These are phyloP conservation scores for Carpinus viminea DNA, from an alignment of 306 rosid genomes.

Conservation along the genomic window DNA sequence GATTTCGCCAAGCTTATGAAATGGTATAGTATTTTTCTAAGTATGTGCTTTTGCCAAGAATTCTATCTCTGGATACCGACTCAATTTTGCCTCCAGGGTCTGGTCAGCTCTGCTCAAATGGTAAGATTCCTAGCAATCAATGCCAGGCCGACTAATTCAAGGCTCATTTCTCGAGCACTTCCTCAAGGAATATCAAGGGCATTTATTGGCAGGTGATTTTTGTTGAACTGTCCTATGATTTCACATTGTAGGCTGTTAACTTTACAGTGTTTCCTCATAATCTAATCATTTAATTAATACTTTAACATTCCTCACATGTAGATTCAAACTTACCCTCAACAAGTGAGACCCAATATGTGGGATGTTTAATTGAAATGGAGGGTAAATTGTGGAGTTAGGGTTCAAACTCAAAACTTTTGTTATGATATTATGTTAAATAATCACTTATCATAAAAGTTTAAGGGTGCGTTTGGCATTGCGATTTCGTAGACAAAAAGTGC, in stretches of 20 bases:
- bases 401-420: no score
- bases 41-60: constrained; percentile 26
- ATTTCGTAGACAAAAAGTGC: no score
- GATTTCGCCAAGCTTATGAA: constrained; percentile 97
- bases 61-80: constrained; percentile 36
- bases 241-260: neutral
- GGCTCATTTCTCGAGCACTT: constrained; percentile 72
- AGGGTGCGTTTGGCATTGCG: no score
- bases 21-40: constrained; percentile 53
- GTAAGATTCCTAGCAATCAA: constrained; percentile 78
- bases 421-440: no score
- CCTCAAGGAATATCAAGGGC: constrained; percentile 88
- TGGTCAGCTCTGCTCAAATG: constrained; percentile 99
- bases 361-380: no score
- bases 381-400: no score
- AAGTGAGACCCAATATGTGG: no score
- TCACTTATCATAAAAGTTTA: no score
- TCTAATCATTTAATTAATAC: no score
- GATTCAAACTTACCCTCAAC: no score
- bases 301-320: no score
- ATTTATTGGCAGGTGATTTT: constrained; percentile 88
- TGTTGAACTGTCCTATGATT: constrained; percentile 11
- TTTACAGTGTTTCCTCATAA: neutral
- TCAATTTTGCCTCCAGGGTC: constrained; percentile 57
- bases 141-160: constrained; percentile 86